Conservation (phyloP, 257 asterid genomes). For the Linderniella brevidens region DNA sequence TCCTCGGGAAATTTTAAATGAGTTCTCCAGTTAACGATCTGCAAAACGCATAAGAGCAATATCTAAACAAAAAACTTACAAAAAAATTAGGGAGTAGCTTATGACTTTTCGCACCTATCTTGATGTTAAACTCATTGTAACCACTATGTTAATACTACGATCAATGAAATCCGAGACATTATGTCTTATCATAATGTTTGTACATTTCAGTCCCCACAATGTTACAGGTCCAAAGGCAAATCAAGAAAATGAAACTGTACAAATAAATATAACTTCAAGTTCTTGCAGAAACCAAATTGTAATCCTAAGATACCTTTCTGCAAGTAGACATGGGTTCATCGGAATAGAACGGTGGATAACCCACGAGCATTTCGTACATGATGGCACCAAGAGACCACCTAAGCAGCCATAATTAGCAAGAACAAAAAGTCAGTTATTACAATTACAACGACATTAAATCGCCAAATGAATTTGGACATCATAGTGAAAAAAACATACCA, state of each 20-base stretch:
- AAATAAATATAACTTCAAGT: no score
- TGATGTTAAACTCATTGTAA: slow-evolving; percentile 1
- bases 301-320: slow-evolving; percentile 42
- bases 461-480: slow-evolving; percentile 7
- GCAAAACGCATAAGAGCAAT: slow-evolving; percentile 12
- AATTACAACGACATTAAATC: not conserved
- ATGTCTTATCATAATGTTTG: no score
- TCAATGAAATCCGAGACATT: no score
- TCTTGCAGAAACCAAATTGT: no score
- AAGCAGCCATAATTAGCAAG: slow-evolving; percentile 5
- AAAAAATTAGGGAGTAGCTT: not conserved
- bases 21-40: slow-evolving; percentile 89
- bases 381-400: slow-evolving; percentile 99
- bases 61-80: slow-evolving; percentile 5
- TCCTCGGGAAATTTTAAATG: slow-evolving; percentile 79
- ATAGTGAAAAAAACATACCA: slow-evolving; percentile 42
- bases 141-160: no score
- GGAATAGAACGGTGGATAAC: slow-evolving; percentile 89
- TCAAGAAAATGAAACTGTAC: no score
- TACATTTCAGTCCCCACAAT: no score
- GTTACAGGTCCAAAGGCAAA: no score
- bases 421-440: not conserved
- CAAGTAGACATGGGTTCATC: slow-evolving; percentile 92
- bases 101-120: no score
- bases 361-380: slow-evolving; percentile 93